phyloP scores from a whole-genome alignment of 345 rosid genomes.

The Lepidium africanum region DNA sequence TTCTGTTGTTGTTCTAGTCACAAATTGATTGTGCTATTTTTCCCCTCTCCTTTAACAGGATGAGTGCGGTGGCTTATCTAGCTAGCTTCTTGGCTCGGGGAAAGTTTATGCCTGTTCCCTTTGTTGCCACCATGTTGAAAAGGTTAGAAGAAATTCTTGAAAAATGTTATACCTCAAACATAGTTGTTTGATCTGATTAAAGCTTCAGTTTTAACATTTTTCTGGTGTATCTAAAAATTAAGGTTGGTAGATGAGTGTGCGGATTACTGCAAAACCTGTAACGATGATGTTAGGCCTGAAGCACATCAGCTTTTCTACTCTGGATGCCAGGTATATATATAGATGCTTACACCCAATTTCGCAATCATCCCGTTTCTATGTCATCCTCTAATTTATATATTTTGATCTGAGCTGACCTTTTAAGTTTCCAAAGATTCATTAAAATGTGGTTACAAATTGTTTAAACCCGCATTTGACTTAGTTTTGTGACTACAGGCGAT shows the following conservation, averaged over 20 bases:
- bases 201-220: neutral
- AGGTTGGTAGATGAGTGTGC: conserved; percentile 78
- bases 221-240: neutral
- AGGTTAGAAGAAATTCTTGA: conserved; percentile 31
- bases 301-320: conserved; percentile 59
- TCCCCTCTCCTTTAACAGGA: conserved; percentile 38
- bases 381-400: neutral
- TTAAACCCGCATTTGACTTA: neutral
- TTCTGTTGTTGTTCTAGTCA: neutral
- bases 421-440: neutral
- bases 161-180: neutral
- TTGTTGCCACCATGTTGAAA: conserved; percentile 41
- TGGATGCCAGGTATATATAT: conserved; percentile 66
- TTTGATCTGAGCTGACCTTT: neutral
- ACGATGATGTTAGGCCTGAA: conserved; percentile 45
- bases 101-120: conserved; percentile 52
- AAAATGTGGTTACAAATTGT: neutral
- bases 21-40: neutral
- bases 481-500: conserved; percentile 52
- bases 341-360: neutral
- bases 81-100: conserved; percentile 88
- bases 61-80: conserved; percentile 89
- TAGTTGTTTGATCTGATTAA: neutral
- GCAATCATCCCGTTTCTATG: neutral
- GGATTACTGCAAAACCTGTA: conserved; percentile 43